Evolutionary conservation across 176 grass and related monocot species (phyloP).

Genomic region (Areca catechu): DNA sequence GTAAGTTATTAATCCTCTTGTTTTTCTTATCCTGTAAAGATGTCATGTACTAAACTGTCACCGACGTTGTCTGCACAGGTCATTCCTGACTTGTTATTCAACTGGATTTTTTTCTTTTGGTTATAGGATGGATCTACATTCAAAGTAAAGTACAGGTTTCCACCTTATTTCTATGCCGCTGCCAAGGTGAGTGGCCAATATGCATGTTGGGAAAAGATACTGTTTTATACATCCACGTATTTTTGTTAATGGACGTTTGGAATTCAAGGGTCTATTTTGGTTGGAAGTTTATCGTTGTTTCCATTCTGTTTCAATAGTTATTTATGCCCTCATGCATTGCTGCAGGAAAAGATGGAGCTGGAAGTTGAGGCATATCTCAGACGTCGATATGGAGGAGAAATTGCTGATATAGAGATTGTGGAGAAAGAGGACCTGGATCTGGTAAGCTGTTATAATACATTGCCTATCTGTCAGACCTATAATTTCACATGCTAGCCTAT

Average conservation of each 20-base stretch:
- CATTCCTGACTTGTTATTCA: not conserved
- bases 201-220: not conserved
- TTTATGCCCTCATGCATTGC: not conserved
- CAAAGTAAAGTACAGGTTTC: conserved; percentile 89
- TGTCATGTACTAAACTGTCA: too few species aligned
- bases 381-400: conserved; percentile 74
- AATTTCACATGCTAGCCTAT: too few species aligned
- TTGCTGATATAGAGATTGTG: conserved; percentile 63
- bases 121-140: conserved; percentile 89
- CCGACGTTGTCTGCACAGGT: too few species aligned
- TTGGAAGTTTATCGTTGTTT: too few species aligned
- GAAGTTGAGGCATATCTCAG: conserved; percentile 92
- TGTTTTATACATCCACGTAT: too few species aligned
- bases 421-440: conserved; percentile 95
- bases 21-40: too few species aligned
- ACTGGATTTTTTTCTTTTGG: conserved; percentile 6
- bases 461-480: too few species aligned
- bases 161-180: conserved; percentile 78
- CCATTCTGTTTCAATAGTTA: not conserved
- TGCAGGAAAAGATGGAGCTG: conserved; percentile 78
- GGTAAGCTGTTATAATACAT: conserved; percentile 33
- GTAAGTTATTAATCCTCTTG: conserved; percentile 14
- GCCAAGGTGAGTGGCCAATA: conserved; percentile 51
- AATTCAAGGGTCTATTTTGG: too few species aligned
- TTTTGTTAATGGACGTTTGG: too few species aligned